Base-by-base conservation (phyloP, 371 early-diverging fungal species). In the Cokeromyces recurvatus region DNA sequence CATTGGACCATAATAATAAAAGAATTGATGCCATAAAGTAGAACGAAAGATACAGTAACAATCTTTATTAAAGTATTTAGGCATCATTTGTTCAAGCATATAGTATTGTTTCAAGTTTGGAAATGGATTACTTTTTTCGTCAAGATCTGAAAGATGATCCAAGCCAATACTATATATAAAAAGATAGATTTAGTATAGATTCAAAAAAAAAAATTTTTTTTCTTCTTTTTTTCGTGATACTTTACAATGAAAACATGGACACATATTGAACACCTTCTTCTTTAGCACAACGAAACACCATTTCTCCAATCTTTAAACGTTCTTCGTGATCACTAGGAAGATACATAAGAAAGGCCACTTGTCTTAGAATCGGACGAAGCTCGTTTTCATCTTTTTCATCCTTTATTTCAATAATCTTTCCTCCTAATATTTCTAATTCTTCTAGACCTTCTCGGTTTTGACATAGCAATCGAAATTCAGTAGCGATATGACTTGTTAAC, bases 1-100 rank as follows among this genome's bases (percentile, higher is more conserved):
- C 57, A 61, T 57, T 0, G 65, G 65, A 0, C 57, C 53, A 19
- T 47, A 48, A 16, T 53, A 54, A 40, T 51, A 65, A 27, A 61
- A 56, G 9, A 53, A 44, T 31, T 65, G 65, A 34, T 57, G 39
- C 32, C 53, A 43, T 20, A 65, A 43, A 6, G 47, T 16, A 3
- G 46, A 16, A n/a, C 46, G 54, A 9, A 59, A 32, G 6, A 59
- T 40, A 19, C 54, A 54, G 11, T 46, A 35, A 12, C 22, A 46
- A 2, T 46, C 24, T 1, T 38, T 9, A 16, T 35, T 36, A 50
- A 43, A 59, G 10, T 19, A 1, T 0, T 39, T 19, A 1, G 15
- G 4, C 1, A 59, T 21, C 9, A 21, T 12, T 10, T 42, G 11
- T 12, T 59, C 54, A 12, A 59, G 46, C 2, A 20, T 7, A 15